phyloP scores from a whole-genome alignment of 768 basidiomycete species.

The Boletus patriciae region DNA sequence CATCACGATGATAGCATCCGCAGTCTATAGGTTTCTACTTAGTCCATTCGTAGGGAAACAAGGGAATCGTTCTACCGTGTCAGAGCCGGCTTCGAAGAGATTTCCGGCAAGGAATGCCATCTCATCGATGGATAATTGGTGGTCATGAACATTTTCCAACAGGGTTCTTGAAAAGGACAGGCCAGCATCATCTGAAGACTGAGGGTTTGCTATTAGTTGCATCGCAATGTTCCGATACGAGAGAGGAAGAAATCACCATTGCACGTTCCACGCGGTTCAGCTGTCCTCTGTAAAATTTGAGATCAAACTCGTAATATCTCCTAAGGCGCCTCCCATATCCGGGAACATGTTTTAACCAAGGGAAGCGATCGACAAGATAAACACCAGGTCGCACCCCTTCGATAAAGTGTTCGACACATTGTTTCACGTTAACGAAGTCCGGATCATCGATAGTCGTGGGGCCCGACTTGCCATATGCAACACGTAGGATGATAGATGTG shows the following conservation, averaged over 20 bases:
- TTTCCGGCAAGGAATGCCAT: conserved; percentile 58
- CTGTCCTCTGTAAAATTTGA: conserved; percentile 50
- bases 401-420: conserved; percentile 28
- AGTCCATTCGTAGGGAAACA: background rate
- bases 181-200: conserved; percentile 13
- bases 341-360: conserved; percentile 47
- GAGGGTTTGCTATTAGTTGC: background rate
- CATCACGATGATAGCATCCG: conserved; percentile 35
- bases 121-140: conserved; percentile 52
- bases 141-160: conserved; percentile 47
- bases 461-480: conserved; percentile 26
- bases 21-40: background rate
- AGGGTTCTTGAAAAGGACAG: conserved; percentile 53
- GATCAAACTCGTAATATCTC: conserved; percentile 50
- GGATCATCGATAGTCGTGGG: conserved; percentile 24
- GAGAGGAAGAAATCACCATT: conserved; percentile 34
- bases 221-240: background rate
- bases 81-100: conserved; percentile 62
- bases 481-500: conserved; percentile 24
- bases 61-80: conserved; percentile 38
- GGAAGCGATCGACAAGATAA: conserved; percentile 37
- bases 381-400: conserved; percentile 33
- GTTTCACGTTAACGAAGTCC: conserved; percentile 18
- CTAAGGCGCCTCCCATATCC: conserved; percentile 57
- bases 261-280: conserved; percentile 44